A percentile compares a stretch with the other conserved stretches of the same genome.
Conservation (phyloP, 345 rosid genomes). For the Reutealis trisperma region DNA sequence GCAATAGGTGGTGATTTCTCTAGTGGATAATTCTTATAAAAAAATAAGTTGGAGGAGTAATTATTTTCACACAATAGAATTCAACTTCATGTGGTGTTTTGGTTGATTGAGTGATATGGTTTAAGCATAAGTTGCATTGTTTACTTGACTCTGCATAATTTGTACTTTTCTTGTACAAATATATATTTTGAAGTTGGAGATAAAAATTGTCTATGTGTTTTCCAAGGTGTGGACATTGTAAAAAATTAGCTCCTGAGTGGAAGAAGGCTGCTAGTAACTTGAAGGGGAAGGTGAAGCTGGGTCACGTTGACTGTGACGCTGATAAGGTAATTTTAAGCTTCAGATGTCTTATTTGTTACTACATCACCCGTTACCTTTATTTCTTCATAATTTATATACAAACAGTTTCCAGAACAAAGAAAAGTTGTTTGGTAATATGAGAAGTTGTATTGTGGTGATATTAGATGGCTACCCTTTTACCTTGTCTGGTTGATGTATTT, state of each 20-base stretch:
- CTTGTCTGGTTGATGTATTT: background rate
- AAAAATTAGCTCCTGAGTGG: constrained; percentile 97
- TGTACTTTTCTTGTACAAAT: background rate
- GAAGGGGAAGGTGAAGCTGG: constrained; percentile 94
- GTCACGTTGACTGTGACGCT: constrained; percentile 88
- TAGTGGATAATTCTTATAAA: background rate
- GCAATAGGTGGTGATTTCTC: background rate
- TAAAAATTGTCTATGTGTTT: constrained; percentile 7
- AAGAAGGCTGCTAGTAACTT: constrained; percentile 84
- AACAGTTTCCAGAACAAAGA: background rate
- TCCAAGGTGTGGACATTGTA: constrained; percentile 95
- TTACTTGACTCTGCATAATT: background rate
- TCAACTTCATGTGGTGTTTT: background rate
- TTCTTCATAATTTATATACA: background rate
- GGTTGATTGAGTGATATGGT: background rate
- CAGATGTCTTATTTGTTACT: background rate
- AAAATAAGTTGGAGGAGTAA: background rate
- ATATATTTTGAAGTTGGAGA: background rate
- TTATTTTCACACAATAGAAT: background rate
- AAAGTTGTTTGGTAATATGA: background rate
- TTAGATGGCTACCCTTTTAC: background rate
- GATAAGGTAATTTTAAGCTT: constrained; percentile 58
- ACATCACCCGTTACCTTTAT: background rate
- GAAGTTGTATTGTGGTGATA: background rate
- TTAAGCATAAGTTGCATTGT: background rate